Conservation (phyloP, 2,329 filamentous ascomycete genomes). For the Ophiostoma australiae region DNA sequence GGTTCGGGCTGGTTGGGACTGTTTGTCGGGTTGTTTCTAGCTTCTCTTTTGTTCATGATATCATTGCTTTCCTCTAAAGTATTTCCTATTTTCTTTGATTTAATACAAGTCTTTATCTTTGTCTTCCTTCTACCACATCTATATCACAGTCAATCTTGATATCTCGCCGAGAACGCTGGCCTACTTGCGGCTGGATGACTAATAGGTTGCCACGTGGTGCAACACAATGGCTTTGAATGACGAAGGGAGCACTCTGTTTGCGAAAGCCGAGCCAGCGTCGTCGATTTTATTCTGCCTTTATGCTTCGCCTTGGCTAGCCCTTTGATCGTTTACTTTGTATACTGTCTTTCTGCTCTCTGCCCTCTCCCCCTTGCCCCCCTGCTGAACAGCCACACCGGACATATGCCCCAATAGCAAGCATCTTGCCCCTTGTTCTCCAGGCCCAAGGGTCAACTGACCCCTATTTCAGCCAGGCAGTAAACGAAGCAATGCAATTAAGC, state of each 20-base stretch:
- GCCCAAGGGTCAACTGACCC: background rate
- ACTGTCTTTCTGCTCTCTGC: no score
- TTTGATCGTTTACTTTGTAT: background rate
- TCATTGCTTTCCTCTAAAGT: background rate
- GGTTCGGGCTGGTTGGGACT: background rate
- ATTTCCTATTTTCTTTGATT: background rate
- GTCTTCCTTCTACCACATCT: background rate
- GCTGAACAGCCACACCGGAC: background rate
- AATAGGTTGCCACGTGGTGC: background rate
- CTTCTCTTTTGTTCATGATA: background rate
- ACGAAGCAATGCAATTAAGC: background rate
- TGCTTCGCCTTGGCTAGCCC: no score
- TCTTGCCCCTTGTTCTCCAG: background rate
- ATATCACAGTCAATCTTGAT: background rate
- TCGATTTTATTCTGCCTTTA: no score
- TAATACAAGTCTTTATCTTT: background rate
- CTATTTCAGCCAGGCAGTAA: background rate
- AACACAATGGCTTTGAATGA: background rate
- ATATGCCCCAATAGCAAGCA: background rate
- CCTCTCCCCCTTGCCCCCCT: background rate
- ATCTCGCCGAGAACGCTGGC: no score
- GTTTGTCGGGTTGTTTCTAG: background rate
- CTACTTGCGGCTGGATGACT: background rate
- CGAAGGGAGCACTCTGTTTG: background rate
- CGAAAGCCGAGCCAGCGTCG: background rate